phyloP scores from a whole-genome alignment of 768 basidiomycete genomes.

The Steccherinum ochraceum region DNA sequence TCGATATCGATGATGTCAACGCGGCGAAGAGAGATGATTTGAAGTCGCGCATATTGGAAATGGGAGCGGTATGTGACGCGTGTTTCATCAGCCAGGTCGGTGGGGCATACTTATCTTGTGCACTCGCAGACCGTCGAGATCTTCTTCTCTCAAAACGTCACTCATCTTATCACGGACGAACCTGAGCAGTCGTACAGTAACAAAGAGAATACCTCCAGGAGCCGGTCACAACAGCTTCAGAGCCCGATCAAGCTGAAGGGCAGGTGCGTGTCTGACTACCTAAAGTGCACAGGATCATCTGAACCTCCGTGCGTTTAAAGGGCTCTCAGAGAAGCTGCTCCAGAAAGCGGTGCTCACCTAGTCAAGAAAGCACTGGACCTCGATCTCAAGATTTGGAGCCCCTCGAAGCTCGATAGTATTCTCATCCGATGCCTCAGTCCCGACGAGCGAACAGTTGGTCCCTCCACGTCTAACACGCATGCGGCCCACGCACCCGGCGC shows the following conservation, averaged over 20 bases:
- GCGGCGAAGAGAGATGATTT: slow-evolving; percentile 35
- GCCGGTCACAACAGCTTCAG: slow-evolving; percentile 32
- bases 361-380: slow-evolving; percentile 61
- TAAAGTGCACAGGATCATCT: too few species aligned
- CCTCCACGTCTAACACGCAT: slow-evolving; percentile 21
- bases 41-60: slow-evolving; percentile 49
- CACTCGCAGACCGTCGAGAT: slow-evolving; percentile 64
- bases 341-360: slow-evolving; percentile 34
- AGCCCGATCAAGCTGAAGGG: slow-evolving; percentile 62
- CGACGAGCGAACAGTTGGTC: too few species aligned
- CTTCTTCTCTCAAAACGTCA: slow-evolving; percentile 83
- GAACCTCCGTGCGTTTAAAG: too few species aligned
- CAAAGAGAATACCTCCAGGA: slow-evolving; percentile 57
- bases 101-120: background rate
- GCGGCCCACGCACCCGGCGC: slow-evolving; percentile 17
- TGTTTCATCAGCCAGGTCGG: background rate
- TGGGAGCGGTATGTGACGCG: slow-evolving; percentile 70
- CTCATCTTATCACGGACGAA: slow-evolving; percentile 71
- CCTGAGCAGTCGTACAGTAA: slow-evolving; percentile 33
- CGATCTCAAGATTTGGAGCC: slow-evolving; percentile 84
- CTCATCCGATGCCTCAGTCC: slow-evolving; percentile 56
- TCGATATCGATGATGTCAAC: slow-evolving; percentile 55
- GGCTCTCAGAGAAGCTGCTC: slow-evolving; percentile 23
- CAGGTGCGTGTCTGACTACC: slow-evolving; percentile 35
- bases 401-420: slow-evolving; percentile 65